Conservation (phyloP, 805 yeast species). For the Pichia californica region DNA sequence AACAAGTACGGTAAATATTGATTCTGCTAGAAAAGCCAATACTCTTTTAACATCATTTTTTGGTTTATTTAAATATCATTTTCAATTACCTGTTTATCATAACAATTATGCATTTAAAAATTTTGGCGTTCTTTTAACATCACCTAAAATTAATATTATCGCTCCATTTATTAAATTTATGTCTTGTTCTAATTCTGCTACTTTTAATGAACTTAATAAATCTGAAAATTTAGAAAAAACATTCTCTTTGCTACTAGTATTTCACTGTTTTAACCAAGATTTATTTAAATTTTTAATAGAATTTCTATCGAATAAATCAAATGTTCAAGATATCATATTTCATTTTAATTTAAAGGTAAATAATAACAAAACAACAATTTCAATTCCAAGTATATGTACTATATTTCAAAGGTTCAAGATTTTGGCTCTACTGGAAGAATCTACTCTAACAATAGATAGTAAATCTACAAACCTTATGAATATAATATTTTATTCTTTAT, state of each 20-base stretch:
- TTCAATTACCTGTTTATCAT: conserved; percentile 20
- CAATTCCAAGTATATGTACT: conserved; percentile 7
- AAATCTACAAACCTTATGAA: conserved; percentile 10
- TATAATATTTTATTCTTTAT: conserved; percentile 10
- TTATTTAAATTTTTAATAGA: conserved; percentile 13
- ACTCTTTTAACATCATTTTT: conserved; percentile 14
- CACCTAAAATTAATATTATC: conserved; percentile 5
- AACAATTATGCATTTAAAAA: conserved; percentile 23
- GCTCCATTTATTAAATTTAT: conserved; percentile 12
- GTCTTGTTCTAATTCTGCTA: conserved; percentile 11
- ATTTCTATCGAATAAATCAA: conserved; percentile 7
- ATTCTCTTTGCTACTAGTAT: conserved; percentile 16
- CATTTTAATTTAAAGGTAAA: conserved; percentile 6
- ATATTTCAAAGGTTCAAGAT: conserved; percentile 16
- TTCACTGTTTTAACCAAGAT: conserved; percentile 17
- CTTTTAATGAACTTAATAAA: conserved; percentile 9
- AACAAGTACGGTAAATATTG: conserved; percentile 10
- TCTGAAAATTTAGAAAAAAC: conserved; percentile 18
- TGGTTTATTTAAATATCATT: conserved; percentile 23
- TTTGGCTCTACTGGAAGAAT: conserved; percentile 17
- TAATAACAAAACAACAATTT: background rate
- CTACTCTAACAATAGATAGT: conserved; percentile 17
- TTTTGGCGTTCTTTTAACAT: conserved; percentile 19
- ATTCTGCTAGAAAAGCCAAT: conserved; percentile 12
- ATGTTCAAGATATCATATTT: conserved; percentile 4